Base-by-base conservation (phyloP, 2,329 filamentous ascomycete genomes). In the Shiraia bambusicola region DNA sequence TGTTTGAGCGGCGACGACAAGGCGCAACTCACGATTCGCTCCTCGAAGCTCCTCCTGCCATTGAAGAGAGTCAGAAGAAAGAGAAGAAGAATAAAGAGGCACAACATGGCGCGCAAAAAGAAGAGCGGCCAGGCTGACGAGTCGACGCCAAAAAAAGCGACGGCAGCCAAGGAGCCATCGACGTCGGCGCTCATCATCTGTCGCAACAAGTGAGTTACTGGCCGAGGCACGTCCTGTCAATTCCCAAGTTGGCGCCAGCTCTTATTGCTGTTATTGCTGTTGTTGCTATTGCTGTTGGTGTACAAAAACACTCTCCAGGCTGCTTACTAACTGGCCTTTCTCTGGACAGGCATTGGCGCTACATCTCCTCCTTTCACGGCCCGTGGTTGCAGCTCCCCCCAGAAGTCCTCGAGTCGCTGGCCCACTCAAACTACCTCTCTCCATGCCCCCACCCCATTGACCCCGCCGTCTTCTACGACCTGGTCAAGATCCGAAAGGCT, bases 341-440 rank as follows among this genome's bases (percentile, higher is more conserved):
- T 22, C 19, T 22, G 19, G 12, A 27, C 54, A 92, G 88, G 66
- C 87, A 92, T 71, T 92, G 87, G 88, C 80, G 83, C 50, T 88
- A 89, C 66, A 90, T 93, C 45, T 90, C 87, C 15, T 86, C 84
- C 19, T 93, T 88, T 61, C 84, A 91, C 62, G 88, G 88, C 16
- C 83, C 87, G 54, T 93, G 88, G 88, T 79, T 91, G 11, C 84
- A 89, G 67, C 75, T 92, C 42, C 86, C 87, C 14, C 79, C 83
- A 49, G 87, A 92, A 67, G 80, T 90, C 42, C 82, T 94, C 69
- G 85, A 91, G 66, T 82, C 80, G 35, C 79, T 93, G 36, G 87
- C 87, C 40, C 82, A 88, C 70, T 83, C 82, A 65, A 93, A 92
- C 71, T 91, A 85, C 72, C 83, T 85, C 51, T 83, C 85, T 52